These are phyloP conservation scores for Blastobotrys malaysiensis DNA, from an alignment of 1,139 yeast genomes.

Conservation along the genomic window DNA sequence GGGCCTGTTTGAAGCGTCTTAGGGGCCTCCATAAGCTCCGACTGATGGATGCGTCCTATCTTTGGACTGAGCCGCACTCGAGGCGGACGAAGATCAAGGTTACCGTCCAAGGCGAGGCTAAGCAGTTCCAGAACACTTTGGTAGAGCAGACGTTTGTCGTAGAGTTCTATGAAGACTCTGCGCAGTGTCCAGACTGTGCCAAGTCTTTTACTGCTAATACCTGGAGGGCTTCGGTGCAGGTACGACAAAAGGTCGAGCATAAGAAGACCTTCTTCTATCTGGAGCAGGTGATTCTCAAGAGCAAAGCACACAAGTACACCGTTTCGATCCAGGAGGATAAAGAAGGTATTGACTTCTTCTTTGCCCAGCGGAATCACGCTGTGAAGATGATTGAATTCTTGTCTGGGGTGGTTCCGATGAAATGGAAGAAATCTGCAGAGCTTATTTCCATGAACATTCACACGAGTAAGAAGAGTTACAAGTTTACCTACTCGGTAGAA, in stretches of 20 bases:
- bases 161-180: conserved; percentile 88
- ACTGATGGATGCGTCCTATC: conserved; percentile 84
- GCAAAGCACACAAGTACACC: conserved; percentile 90
- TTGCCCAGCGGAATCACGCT: conserved; percentile 84
- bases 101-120: conserved; percentile 93
- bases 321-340: conserved; percentile 86
- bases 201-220: conserved; percentile 93
- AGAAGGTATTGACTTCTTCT: conserved; percentile 94
- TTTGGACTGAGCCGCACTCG: conserved; percentile 99
- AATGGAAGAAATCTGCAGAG: conserved; percentile 79
- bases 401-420: conserved; percentile 76
- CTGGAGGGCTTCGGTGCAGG: conserved; percentile 98
- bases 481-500: conserved; percentile 88
- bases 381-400: conserved; percentile 90
- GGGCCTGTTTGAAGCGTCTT: conserved; percentile 80
- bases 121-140: conserved; percentile 68
- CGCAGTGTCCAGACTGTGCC: conserved; percentile 99
- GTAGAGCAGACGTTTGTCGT: conserved; percentile 94
- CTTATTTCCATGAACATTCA: conserved; percentile 88
- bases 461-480: conserved; percentile 79
- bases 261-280: conserved; percentile 93
- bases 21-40: conserved; percentile 85
- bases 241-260: conserved; percentile 95
- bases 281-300: conserved; percentile 90
- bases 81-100: conserved; percentile 85